Evolutionary conservation across 2,329 filamentous ascomycete species (phyloP).

Genomic region (Cercospora sesami): DNA sequence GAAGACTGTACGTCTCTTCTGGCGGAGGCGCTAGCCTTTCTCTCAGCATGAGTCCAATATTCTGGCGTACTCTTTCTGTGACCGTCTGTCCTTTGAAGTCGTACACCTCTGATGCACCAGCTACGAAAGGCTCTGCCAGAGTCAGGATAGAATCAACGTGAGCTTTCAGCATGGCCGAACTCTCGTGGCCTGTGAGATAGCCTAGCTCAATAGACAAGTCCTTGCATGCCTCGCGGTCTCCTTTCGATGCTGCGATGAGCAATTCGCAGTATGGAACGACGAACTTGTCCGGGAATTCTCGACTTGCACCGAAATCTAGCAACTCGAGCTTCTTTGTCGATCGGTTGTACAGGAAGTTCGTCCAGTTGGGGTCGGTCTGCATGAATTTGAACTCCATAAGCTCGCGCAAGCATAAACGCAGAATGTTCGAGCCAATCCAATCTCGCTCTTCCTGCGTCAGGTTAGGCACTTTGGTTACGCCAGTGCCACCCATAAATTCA

Average conservation of each 20-base stretch:
- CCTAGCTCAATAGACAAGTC: conserved; percentile 51
- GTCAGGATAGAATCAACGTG: conserved; percentile 87
- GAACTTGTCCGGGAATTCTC: conserved; percentile 80
- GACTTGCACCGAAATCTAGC: conserved; percentile 90
- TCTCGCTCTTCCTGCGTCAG: conserved; percentile 83
- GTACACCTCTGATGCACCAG: conserved; percentile 75
- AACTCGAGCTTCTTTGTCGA: conserved; percentile 71
- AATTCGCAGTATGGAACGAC: conserved; percentile 77
- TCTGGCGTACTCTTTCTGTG: conserved; percentile 81
- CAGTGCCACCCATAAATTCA: conserved; percentile 82
- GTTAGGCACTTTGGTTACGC: conserved; percentile 72
- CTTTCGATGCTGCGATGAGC: conserved; percentile 73
- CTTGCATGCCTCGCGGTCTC: conserved; percentile 34
- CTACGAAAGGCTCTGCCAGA: conserved; percentile 85
- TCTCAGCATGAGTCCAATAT: conserved; percentile 90
- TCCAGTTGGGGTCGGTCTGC: conserved; percentile 99
- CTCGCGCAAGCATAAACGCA: conserved; percentile 87
- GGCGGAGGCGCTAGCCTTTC: conserved; percentile 88
- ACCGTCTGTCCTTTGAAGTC: conserved; percentile 95
- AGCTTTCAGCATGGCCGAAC: conserved; percentile 79
- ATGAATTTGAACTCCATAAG: conserved; percentile 95
- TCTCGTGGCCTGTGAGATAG: conserved; percentile 90
- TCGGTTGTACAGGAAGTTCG: conserved; percentile 91
- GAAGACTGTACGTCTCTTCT: conserved; percentile 94
- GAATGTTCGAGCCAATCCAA: conserved; percentile 93